Conservation (phyloP, 495 filamentous ascomycete genomes). For the Patellaria atrata region DNA sequence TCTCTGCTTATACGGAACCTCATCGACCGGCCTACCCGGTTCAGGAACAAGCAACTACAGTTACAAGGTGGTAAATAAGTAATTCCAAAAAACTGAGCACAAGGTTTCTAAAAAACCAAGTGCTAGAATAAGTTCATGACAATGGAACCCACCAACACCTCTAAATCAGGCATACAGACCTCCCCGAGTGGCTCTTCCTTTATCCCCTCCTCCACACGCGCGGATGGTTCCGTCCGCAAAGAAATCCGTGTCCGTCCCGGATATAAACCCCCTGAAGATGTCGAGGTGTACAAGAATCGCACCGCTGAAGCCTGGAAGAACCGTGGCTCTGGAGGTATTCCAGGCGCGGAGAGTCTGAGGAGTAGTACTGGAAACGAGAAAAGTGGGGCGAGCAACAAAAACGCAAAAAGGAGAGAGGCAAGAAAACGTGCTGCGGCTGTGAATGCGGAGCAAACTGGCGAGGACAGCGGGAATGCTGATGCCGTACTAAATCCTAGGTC, state of each 20-base stretch:
- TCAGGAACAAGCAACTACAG: too few relatives aligned
- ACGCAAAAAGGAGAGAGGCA: constrained; percentile 83
- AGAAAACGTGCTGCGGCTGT: constrained; percentile 69
- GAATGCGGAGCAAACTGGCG: constrained; percentile 13
- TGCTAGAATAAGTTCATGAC: too few relatives aligned
- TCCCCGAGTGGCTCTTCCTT: constrained; percentile 59
- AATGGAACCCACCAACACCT: too few relatives aligned
- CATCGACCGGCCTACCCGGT: too few relatives aligned
- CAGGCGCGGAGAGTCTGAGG: constrained; percentile 58
- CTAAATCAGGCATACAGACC: constrained; percentile 64
- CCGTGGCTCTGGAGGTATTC: constrained; percentile 60
- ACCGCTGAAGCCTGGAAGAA: constrained; percentile 76
- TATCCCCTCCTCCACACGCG: constrained; percentile 72
- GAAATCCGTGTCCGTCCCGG: constrained; percentile 90
- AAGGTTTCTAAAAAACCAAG: too few relatives aligned
- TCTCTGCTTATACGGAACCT: too few relatives aligned
- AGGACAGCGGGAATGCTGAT: constrained; percentile 25
- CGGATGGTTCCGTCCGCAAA: constrained; percentile 77
- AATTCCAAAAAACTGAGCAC: too few relatives aligned
- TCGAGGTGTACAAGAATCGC: constrained; percentile 90
- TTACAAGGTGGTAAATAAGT: too few relatives aligned
- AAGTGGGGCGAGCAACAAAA: constrained; percentile 55
- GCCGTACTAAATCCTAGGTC: too few relatives aligned
- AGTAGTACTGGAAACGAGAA: constrained; percentile 27
- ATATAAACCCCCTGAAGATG: constrained; percentile 89